phyloP scores from a whole-genome alignment of 1,284 basidiomycete species.

The Irpex sp. region DNA sequence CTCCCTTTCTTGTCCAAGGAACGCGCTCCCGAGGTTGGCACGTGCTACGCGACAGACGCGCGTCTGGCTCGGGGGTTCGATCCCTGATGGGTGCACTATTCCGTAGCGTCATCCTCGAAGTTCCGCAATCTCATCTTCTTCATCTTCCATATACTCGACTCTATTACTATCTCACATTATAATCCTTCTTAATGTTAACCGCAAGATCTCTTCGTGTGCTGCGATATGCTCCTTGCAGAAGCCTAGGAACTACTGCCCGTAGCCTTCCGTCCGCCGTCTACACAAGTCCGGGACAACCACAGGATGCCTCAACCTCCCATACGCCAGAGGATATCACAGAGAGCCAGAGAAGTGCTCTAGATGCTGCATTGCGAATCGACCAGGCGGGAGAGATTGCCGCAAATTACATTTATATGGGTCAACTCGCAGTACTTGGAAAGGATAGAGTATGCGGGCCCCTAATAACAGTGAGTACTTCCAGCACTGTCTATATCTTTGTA shows the following conservation, averaged over 20 bases:
- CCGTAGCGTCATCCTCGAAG: too few species aligned
- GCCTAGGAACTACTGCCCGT: constrained; percentile 6
- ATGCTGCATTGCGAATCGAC: constrained; percentile 78
- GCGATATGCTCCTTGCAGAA: not conserved
- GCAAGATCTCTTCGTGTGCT: not conserved
- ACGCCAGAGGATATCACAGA: constrained; percentile 47
- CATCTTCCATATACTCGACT: not conserved
- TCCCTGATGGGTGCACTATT: not conserved
- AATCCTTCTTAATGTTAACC: not conserved
- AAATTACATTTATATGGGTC: constrained; percentile 90
- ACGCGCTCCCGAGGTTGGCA: not conserved
- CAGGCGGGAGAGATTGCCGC: constrained; percentile 93
- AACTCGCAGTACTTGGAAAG: constrained; percentile 65
- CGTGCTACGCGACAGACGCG: not conserved
- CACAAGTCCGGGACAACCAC: constrained; percentile 28
- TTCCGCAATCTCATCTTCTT: not conserved
- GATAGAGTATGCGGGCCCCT: constrained; percentile 63
- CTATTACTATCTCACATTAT: not conserved
- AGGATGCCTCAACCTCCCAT: constrained; percentile 37
- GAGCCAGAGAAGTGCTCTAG: constrained; percentile 48
- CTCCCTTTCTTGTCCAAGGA: not conserved
- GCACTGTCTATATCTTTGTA: too few species aligned
- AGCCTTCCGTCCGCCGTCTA: constrained; percentile 30
- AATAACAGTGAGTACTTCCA: constrained; percentile 22
- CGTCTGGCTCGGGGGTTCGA: not conserved